Evolutionary conservation across 2,329 filamentous ascomycete genomes (phyloP).

Genomic region (Ophiostoma novo-ulmi): DNA sequence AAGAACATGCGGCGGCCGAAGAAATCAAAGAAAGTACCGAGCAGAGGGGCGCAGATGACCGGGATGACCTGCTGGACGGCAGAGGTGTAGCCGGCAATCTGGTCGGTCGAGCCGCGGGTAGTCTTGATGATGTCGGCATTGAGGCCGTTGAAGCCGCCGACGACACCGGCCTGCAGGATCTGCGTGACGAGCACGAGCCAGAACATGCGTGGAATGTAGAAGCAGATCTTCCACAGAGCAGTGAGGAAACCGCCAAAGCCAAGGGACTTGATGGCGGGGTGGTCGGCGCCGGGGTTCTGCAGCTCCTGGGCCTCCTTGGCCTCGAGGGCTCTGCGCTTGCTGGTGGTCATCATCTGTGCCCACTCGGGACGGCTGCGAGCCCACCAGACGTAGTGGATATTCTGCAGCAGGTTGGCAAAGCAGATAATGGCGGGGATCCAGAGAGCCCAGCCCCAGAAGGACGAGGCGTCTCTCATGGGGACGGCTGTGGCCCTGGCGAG

Average conservation of each 20-base stretch:
- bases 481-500: conserved; percentile 30
- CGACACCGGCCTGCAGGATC: conserved; percentile 29
- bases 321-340: conserved; percentile 11
- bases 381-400: conserved; percentile 28
- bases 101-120: conserved; percentile 30
- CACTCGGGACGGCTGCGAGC: conserved; percentile 28
- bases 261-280: background rate
- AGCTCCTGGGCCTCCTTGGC: conserved; percentile 2
- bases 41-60: conserved; percentile 29
- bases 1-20: conserved; percentile 30
- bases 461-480: conserved; percentile 30
- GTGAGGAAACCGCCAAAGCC: conserved; percentile 4
- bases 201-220: conserved; percentile 29
- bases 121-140: conserved; percentile 22
- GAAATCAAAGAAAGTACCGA: conserved; percentile 30
- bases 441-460: conserved; percentile 32
- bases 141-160: conserved; percentile 21
- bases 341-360: conserved; percentile 30
- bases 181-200: conserved; percentile 30
- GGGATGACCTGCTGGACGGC: conserved; percentile 32
- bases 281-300: background rate
- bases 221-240: conserved; percentile 17
- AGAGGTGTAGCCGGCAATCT: conserved; percentile 32
- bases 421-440: conserved; percentile 29
- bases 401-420: conserved; percentile 23